Evolutionary conservation across 2,329 filamentous ascomycete species (phyloP).

Genomic region (Diaporthe humulicola): DNA sequence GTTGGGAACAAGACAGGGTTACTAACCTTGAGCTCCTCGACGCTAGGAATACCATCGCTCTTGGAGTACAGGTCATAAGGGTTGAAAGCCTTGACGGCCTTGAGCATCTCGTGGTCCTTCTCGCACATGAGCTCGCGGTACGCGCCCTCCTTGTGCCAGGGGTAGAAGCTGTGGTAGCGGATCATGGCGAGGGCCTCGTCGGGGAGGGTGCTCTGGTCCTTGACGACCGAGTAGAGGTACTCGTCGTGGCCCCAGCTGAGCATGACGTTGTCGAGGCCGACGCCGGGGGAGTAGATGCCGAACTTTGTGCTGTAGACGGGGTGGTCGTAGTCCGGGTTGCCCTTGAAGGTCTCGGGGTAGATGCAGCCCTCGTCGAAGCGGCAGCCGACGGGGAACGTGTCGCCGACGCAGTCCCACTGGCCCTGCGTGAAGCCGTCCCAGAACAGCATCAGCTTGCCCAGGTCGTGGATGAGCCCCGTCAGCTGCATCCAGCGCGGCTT

Average conservation of each 20-base stretch:
- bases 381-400: constrained; percentile 85
- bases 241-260: constrained; percentile 92
- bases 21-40: constrained; percentile 80
- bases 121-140: constrained; percentile 88
- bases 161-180: constrained; percentile 92
- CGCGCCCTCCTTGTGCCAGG: constrained; percentile 87
- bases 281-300: constrained; percentile 84
- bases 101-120: constrained; percentile 83
- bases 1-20: not conserved
- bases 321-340: constrained; percentile 81
- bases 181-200: constrained; percentile 92
- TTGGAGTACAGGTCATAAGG: constrained; percentile 95
- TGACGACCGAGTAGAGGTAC: constrained; percentile 88
- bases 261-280: constrained; percentile 90
- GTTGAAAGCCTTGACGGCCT: constrained; percentile 88
- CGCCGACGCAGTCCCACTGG: constrained; percentile 94
- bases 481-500: constrained; percentile 88
- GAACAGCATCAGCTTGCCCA: constrained; percentile 85
- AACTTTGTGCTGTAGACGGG: constrained; percentile 80
- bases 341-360: constrained; percentile 81
- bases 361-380: constrained; percentile 83
- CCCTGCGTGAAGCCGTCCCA: constrained; percentile 77
- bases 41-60: constrained; percentile 83
- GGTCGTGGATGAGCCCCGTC: constrained; percentile 82
- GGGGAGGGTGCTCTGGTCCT: constrained; percentile 84